phyloP scores from a whole-genome alignment of 2,329 filamentous ascomycete genomes.

The Chaetomiaceae sp. region DNA sequence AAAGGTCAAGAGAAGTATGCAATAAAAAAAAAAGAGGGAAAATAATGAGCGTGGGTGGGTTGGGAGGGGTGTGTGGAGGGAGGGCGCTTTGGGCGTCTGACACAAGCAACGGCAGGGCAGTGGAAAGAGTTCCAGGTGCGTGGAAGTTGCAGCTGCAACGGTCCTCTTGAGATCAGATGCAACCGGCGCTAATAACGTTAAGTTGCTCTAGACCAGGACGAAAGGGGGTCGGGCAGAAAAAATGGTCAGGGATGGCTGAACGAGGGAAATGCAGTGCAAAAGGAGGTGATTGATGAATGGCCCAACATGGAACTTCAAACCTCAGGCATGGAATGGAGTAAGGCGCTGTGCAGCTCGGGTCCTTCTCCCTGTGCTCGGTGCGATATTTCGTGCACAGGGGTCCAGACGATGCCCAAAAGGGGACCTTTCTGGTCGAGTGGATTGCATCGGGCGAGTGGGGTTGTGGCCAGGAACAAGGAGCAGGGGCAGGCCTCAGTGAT shows the following conservation, averaged over 20 bases:
- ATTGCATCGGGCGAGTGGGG: constrained; percentile 10
- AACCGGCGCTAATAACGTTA: too few species aligned
- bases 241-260: not conserved
- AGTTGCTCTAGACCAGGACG: not conserved
- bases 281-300: too few species aligned
- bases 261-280: constrained; percentile 5
- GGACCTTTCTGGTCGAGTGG: constrained; percentile 2
- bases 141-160: not conserved
- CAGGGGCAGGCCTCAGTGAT: not conserved
- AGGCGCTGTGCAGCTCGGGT: too few species aligned
- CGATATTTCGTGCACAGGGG: constrained; percentile 14
- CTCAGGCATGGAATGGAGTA: too few species aligned
- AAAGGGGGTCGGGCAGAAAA: not conserved
- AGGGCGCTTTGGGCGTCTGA: not conserved
- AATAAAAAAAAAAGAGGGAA: not conserved
- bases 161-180: not conserved
- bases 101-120: not conserved
- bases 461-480: not conserved
- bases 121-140: too few species aligned
- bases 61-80: too few species aligned
- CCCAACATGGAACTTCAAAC: too few species aligned
- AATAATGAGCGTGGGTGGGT: constrained; percentile 5
- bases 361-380: constrained; percentile 3
- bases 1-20: not conserved
- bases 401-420: not conserved